phyloP scores from a whole-genome alignment of 331 rosid species.

The Telfairia occidentalis region DNA sequence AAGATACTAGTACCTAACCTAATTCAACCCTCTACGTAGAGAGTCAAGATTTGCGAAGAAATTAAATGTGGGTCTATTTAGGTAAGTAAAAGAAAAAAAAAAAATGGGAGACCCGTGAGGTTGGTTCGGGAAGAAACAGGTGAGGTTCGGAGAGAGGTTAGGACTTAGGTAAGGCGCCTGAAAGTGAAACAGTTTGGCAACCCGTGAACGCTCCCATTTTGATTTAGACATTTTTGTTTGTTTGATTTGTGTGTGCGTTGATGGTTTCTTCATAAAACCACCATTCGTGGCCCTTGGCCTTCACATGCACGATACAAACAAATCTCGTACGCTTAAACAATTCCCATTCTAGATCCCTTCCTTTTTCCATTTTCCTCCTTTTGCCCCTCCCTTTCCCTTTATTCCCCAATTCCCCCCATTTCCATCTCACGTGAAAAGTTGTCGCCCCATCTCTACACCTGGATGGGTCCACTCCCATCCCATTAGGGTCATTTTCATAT shows the following conservation, averaged over 20 bases:
- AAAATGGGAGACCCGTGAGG: background rate
- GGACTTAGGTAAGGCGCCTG: background rate
- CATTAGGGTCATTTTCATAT: no score
- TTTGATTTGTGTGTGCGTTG: background rate
- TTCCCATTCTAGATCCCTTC: background rate
- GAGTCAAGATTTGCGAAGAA: no score
- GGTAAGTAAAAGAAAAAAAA: no score
- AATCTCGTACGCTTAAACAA: background rate
- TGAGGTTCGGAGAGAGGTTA: background rate
- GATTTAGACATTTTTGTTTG: background rate
- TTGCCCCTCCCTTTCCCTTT: background rate
- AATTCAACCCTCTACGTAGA: no score
- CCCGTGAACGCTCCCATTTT: background rate
- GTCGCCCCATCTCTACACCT: background rate
- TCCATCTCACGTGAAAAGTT: background rate
- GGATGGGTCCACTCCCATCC: background rate
- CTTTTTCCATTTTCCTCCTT: background rate
- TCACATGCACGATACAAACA: constrained; percentile 12
- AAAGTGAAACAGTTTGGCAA: background rate
- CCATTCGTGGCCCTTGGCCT: background rate
- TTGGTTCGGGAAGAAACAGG: background rate
- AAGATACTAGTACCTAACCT: no score
- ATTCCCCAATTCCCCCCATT: background rate
- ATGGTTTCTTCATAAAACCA: background rate
- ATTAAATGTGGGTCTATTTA: no score